A percentile compares a stretch with the other conserved stretches of the same genome.
Conservation (phyloP, 2,329 filamentous ascomycete genomes). For the Elsinoe fawcettii region DNA sequence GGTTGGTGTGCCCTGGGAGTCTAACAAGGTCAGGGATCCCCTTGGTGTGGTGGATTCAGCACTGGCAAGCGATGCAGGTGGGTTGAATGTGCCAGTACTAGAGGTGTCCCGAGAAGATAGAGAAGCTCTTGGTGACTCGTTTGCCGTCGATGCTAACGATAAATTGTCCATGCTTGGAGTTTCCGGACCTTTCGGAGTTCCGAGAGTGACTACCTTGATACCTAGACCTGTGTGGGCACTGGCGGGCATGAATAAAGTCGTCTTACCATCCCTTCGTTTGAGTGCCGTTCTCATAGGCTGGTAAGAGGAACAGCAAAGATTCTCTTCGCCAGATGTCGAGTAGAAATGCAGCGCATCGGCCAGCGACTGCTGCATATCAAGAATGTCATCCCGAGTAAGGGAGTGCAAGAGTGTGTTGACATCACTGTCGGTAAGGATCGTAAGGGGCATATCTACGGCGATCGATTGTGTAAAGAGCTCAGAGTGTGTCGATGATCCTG, state of each 20-base stretch:
- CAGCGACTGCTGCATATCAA: slow-evolving; percentile 50
- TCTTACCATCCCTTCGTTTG: slow-evolving; percentile 53
- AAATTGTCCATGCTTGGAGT: slow-evolving; percentile 25
- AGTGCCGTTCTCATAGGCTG: slow-evolving; percentile 56
- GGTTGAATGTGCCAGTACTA: slow-evolving; percentile 14
- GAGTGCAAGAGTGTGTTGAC: slow-evolving; percentile 49
- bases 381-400: slow-evolving; percentile 49
- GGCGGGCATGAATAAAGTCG: slow-evolving; percentile 61
- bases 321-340: slow-evolving; percentile 51
- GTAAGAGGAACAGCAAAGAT: slow-evolving; percentile 51
- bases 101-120: slow-evolving; percentile 23
- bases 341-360: slow-evolving; percentile 57
- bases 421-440: slow-evolving; percentile 50
- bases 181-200: slow-evolving; percentile 28
- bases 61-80: slow-evolving; percentile 26
- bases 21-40: slow-evolving; percentile 51
- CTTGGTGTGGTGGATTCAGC: slow-evolving; percentile 29
- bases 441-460: slow-evolving; percentile 47
- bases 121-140: slow-evolving; percentile 19
- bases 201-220: slow-evolving; percentile 57
- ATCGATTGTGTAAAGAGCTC: not conserved
- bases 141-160: slow-evolving; percentile 16
- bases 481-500: too few species aligned
- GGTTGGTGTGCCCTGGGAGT: slow-evolving; percentile 46
- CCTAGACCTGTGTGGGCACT: slow-evolving; percentile 52